Evolutionary conservation across 1,139 yeast species (phyloP), one percentile per base, ranked within the genome.

Genomic region (Oligophagozyma castellii): DNA sequence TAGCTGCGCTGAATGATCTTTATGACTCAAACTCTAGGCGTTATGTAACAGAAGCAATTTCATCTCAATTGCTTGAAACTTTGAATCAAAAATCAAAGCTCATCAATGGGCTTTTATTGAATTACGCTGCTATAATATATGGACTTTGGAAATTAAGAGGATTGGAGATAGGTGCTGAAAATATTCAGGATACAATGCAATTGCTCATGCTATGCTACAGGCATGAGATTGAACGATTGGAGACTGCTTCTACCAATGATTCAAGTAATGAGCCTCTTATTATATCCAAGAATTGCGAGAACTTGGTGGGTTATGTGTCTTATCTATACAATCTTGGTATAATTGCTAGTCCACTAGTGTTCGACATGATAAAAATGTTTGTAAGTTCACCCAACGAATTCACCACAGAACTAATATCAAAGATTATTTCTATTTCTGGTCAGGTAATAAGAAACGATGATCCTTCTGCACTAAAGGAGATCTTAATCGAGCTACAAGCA

Each of bases 371-470:
- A 34, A 59, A 64, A 22, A 45, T 62, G 22, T 63, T 81, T 34
- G 63, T 80, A 20, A 46, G 51, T 4, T 67, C 70, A 10, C 67
- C 83, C 21, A 64, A 67, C 35, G 95, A 83, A 53, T 42, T 58
- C 14, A 76, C 79, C 39, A 81, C 93, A 2, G 96, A 86, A 43
- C 55, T 81, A 19, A 59, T 92, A 30, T 59, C 89, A 30, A 67
- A 76, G 38, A 61, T 89, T 14, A 62, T 89, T 14, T 67, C 79
- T 29, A 72, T 71, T 23, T 71, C 86, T 4, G 99, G 98, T 25
- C 68, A 75, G 12, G 84, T 81, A 47, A 69, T 92, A 55, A 70
- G 98, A 44, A 59, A 80, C 2, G 98, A 92, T 48, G 98, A 89
- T 51, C 93, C 96, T 2, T 56, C 69, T 5, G 76, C 95, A 0